Conservation (phyloP, 805 yeast species). For the Metschnikowia dekortorum region DNA sequence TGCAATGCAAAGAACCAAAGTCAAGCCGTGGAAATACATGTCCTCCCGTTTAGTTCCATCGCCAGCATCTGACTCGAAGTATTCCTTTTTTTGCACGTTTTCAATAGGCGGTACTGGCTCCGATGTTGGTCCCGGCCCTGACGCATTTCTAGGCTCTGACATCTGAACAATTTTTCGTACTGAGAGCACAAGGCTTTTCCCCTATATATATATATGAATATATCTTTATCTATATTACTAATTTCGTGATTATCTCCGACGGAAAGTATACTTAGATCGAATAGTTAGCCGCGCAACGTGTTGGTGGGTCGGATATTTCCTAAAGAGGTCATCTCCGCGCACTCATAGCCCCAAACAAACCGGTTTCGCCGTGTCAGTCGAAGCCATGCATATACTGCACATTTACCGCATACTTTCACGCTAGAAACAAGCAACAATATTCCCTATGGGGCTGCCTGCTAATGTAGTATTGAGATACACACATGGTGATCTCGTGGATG, state of each 20-base stretch:
- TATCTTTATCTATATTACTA: too few species aligned
- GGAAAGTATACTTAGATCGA: neutral
- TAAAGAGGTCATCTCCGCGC: neutral
- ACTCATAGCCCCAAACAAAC: neutral
- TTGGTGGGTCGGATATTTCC: neutral
- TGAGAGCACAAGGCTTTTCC: neutral
- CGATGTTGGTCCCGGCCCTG: neutral
- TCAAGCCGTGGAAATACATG: slow-evolving; percentile 29
- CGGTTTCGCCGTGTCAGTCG: slow-evolving; percentile 1
- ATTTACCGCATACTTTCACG: neutral
- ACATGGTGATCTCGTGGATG: too few species aligned
- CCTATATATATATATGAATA: neutral
- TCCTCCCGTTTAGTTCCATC: slow-evolving; percentile 39
- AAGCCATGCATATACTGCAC: neutral
- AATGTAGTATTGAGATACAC: too few species aligned
- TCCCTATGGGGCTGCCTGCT: neutral
- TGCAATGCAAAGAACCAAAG: slow-evolving; percentile 21
- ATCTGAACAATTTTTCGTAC: neutral
- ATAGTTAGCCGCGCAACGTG: neutral
- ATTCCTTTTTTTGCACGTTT: slow-evolving; percentile 8
- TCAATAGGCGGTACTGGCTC: neutral
- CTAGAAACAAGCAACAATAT: neutral
- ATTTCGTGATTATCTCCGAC: neutral
- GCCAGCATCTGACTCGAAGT: slow-evolving; percentile 39
- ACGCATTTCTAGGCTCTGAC: neutral